These are phyloP conservation scores for Mycosarcoma mackinlayi DNA, from an alignment of 1,284 basidiomycete genomes.

Conservation along the genomic window DNA sequence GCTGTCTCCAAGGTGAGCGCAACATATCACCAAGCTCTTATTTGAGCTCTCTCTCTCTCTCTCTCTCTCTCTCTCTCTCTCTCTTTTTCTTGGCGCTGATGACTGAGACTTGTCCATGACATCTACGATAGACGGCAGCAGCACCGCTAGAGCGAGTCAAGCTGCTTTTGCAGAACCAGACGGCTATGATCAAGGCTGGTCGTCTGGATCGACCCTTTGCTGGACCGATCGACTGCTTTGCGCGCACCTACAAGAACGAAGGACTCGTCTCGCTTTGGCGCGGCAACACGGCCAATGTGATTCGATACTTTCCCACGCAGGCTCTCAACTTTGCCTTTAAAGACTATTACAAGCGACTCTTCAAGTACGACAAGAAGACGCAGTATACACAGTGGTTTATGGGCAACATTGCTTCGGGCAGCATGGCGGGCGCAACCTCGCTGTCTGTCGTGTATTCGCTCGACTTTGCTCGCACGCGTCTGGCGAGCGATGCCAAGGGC, in stretches of 20 bases:
- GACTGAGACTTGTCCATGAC: too few species aligned
- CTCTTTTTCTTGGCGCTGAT: too few species aligned
- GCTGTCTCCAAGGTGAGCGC: constrained; percentile 69
- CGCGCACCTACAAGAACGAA: constrained; percentile 68
- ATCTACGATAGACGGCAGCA: constrained; percentile 67
- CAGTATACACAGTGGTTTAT: constrained; percentile 67
- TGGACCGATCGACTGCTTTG: constrained; percentile 68
- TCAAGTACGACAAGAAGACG: constrained; percentile 68
- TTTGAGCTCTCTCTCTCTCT: too few species aligned
- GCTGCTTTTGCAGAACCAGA: constrained; percentile 69
- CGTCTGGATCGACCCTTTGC: constrained; percentile 67
- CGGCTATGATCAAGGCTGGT: constrained; percentile 69
- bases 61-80: too few species aligned
- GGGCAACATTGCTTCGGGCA: constrained; percentile 68
- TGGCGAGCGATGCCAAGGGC: constrained; percentile 69
- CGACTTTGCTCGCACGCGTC: constrained; percentile 69
- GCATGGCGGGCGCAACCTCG: constrained; percentile 68
- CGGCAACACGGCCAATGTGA: constrained; percentile 69
- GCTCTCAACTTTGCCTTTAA: constrained; percentile 68
- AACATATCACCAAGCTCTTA: too few species aligned
- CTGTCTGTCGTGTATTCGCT: constrained; percentile 69
- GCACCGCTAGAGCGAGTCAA: constrained; percentile 69
- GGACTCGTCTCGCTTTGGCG: constrained; percentile 68
- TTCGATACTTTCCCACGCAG: constrained; percentile 69
- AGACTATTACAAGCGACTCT: too few species aligned